Evolutionary conservation across 2,329 filamentous ascomycete genomes (phyloP), one percentile per base, ranked within the genome.

Genomic region (Rutstroemia sp.): DNA sequence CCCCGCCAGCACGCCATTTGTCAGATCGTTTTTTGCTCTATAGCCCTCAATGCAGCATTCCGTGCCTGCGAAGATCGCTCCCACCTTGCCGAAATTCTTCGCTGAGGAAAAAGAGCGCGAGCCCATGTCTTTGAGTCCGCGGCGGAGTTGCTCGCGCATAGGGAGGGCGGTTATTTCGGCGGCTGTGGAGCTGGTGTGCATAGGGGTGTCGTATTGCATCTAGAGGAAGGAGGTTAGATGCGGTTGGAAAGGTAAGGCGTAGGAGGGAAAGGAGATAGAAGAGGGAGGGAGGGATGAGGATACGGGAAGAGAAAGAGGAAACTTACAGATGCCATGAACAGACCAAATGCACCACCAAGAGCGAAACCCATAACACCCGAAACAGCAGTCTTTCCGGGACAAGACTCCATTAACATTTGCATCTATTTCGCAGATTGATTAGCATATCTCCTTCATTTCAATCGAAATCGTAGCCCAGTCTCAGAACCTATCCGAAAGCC

Each of bases 131-230:
- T 88, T 91, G 77, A 99, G 90, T 53, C 94, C 94, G 67, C 81
- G 75, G 61, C 83, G 84, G 54, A 99, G 80, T 73, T 97, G 94
- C 71, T 96, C 83, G 47, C 85, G 82, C 62, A 92, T 79, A 27
- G 94, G 92, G 19, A 99, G 83, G n/a, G 78, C 77, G 44, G 76
- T 70, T 59, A 85, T 67, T 49, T 76, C 71, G 23, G 65, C 68
- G 63, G 69, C 73, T 51, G 61, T 65, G 49, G 67, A 66, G 66
- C 73, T 73, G 45, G 72, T 65, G 39, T 75, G 73, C 49, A 91
- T 86, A 58, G 92, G 89, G 0, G 92, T 96, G 71, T 99, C 94
- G 81, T 99, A 99, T 73, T 90, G 87, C 94, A 99, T 99, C 90
- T 95, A 52, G 30, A 10, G 39, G 46, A 23, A 41, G 12, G 10